phyloP scores from a whole-genome alignment of 306 rosid genomes.

The Cucumis cinereus region DNA sequence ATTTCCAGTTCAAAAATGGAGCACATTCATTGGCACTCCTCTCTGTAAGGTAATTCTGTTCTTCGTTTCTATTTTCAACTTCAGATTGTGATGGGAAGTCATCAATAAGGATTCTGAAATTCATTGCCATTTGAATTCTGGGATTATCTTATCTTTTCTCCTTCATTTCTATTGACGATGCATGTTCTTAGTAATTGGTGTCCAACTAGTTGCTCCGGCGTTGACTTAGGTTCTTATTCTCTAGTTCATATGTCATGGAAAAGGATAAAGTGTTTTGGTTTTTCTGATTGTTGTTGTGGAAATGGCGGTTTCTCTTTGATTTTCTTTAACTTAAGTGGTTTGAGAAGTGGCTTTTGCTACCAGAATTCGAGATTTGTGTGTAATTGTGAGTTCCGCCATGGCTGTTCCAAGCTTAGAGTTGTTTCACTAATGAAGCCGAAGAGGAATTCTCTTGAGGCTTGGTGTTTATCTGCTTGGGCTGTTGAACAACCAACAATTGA shows the following conservation, averaged over 20 bases:
- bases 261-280: conserved; percentile 17
- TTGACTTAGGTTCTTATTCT: conserved; percentile 23
- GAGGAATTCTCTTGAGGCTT: conserved; percentile 25
- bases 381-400: conserved; percentile 30
- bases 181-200: conserved; percentile 33
- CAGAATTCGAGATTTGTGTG: conserved; percentile 29
- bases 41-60: background rate
- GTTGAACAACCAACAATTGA: conserved; percentile 36
- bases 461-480: conserved; percentile 37
- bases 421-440: conserved; percentile 23
- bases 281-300: conserved; percentile 24
- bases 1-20: background rate
- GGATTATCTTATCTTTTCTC: background rate
- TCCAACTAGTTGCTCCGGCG: conserved; percentile 19
- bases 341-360: conserved; percentile 14
- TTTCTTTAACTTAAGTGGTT: conserved; percentile 22
- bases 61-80: background rate
- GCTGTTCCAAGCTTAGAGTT: conserved; percentile 24
- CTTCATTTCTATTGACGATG: conserved; percentile 15
- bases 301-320: conserved; percentile 8
- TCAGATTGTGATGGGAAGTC: background rate
- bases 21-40: background rate
- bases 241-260: conserved; percentile 21
- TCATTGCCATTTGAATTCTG: background rate
- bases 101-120: background rate